A percentile compares a stretch with the other conserved stretches of the same genome.
phyloP scores from a whole-genome alignment of 495 filamentous ascomycete species.

The Neurospora sp. region DNA sequence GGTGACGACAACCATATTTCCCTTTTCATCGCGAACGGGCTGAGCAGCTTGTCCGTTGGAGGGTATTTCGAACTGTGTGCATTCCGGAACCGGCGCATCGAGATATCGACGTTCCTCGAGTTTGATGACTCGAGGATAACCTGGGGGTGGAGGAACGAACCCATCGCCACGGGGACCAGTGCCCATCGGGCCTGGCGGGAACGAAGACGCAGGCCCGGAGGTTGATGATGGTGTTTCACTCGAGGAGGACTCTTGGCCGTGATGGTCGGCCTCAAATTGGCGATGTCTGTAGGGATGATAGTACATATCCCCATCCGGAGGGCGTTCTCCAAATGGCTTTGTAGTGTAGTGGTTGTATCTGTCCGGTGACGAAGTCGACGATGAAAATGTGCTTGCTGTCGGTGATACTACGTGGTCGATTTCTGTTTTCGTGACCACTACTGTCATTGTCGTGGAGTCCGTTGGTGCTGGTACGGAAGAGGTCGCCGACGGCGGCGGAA shows the following conservation, averaged over 20 bases:
- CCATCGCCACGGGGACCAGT: slow-evolving; percentile 8
- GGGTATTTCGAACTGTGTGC: slow-evolving; percentile 61
- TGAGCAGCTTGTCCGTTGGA: slow-evolving; percentile 23
- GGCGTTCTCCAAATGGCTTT: background rate
- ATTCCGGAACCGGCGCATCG: slow-evolving; percentile 28
- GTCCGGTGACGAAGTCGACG: background rate
- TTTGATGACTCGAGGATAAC: slow-evolving; percentile 67
- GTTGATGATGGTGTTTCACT: slow-evolving; percentile 1
- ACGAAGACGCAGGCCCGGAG: slow-evolving; percentile 4
- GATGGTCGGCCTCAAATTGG: slow-evolving; percentile 1
- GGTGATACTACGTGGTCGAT: background rate
- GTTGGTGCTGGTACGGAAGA: background rate
- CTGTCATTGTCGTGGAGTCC: background rate
- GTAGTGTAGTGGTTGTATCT: background rate
- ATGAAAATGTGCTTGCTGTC: background rate
- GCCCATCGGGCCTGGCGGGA: slow-evolving; percentile 5
- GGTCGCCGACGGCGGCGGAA: background rate
- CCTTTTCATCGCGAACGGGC: slow-evolving; percentile 28
- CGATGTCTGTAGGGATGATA: background rate
- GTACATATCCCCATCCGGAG: background rate
- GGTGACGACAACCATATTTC: slow-evolving; percentile 37
- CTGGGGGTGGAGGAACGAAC: slow-evolving; percentile 8
- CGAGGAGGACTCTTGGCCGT: background rate
- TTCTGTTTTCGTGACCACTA: background rate
- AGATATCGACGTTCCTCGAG: slow-evolving; percentile 64